These are phyloP conservation scores for Agrocybe praecox DNA, from an alignment of 768 basidiomycete genomes.

Conservation along the genomic window DNA sequence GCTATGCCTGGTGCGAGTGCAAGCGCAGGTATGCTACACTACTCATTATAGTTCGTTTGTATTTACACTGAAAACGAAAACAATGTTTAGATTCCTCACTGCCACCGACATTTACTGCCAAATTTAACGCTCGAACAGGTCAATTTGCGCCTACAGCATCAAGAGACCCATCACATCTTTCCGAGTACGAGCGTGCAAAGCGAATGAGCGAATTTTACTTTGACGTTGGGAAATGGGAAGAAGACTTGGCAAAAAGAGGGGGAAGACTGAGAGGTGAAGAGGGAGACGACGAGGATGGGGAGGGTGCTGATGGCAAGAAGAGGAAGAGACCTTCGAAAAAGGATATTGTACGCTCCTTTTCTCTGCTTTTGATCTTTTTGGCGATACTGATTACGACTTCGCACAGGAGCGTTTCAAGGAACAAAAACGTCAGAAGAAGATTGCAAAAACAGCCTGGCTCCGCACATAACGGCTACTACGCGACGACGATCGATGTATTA, in stretches of 20 bases:
- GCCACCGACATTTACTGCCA: constrained; percentile 58
- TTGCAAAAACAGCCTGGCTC: constrained; percentile 88
- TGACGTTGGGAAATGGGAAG: constrained; percentile 80
- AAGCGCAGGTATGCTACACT: constrained; percentile 16
- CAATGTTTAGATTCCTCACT: constrained; percentile 21
- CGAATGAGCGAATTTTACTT: constrained; percentile 91
- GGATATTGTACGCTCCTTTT: constrained; percentile 64
- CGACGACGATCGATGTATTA: not conserved
- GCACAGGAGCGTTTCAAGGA: constrained; percentile 81
- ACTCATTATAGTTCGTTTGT: not conserved
- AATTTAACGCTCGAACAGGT: constrained; percentile 83
- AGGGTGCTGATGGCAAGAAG: constrained; percentile 65
- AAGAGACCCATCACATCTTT: constrained; percentile 74
- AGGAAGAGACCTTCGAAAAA: constrained; percentile 81
- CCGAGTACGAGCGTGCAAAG: constrained; percentile 79
- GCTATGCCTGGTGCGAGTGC: constrained; percentile 30
- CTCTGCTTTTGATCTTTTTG: constrained; percentile 4
- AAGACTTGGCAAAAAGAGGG: constrained; percentile 56
- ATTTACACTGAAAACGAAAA: not conserved
- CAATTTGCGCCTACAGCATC: constrained; percentile 67
- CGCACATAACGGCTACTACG: constrained; percentile 48
- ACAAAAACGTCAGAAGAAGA: constrained; percentile 80
- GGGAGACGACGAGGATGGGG: constrained; percentile 41
- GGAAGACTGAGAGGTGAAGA: constrained; percentile 35
- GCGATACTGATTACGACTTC: constrained; percentile 7